phyloP scores from a whole-genome alignment of 192 early-diverging fungal species.

The Backusella westeae region DNA sequence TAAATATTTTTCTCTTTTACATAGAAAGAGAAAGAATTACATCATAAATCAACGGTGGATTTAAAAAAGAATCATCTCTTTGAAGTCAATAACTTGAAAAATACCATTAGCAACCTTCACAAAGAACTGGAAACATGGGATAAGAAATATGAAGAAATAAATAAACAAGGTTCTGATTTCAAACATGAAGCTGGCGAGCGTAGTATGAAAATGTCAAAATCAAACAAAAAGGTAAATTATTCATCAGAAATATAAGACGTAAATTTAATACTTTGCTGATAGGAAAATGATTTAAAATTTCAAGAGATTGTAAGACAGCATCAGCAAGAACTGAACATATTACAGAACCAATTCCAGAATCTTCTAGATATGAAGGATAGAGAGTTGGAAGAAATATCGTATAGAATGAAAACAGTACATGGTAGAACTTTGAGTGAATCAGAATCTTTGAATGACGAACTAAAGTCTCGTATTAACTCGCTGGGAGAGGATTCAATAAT shows the following conservation, averaged over 20 bases:
- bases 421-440: conserved; percentile 17
- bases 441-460: not conserved
- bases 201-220: not conserved
- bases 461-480: not conserved
- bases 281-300: conserved; percentile 5
- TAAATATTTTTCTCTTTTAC: not conserved
- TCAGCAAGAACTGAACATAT: conserved; percentile 22
- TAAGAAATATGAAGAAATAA: not conserved
- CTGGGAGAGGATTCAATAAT: not conserved
- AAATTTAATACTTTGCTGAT: no score
- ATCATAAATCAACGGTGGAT: not conserved
- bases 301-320: conserved; percentile 26
- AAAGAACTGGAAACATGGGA: not conserved
- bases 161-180: not conserved
- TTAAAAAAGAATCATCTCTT: not conserved
- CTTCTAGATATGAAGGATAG: conserved; percentile 25
- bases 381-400: not conserved
- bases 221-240: not conserved
- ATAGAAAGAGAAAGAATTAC: not conserved
- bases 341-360: conserved; percentile 29
- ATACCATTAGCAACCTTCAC: not conserved
- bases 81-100: not conserved
- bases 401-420: conserved; percentile 22
- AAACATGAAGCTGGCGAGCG: not conserved
- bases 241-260: no score